Conservation (phyloP, 306 rosid species). For the Canavalia ensiformis region DNA sequence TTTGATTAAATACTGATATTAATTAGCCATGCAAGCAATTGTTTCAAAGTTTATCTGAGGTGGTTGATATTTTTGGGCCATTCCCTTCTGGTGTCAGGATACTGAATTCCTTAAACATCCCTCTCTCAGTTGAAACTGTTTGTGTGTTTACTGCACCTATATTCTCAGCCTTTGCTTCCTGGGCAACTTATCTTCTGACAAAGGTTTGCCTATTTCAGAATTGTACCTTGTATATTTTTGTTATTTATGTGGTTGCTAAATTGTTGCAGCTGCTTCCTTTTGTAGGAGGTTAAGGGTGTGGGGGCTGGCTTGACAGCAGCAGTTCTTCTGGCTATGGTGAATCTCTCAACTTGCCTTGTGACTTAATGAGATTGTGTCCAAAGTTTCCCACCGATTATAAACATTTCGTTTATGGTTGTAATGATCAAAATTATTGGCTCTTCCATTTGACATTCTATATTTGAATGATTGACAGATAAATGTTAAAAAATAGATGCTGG, state of each 20-base stretch:
- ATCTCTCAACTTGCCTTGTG: conserved; percentile 46
- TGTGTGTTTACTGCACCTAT: conserved; percentile 98
- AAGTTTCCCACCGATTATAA: conserved; percentile 33
- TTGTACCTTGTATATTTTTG: conserved; percentile 12
- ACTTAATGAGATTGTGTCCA: conserved; percentile 33
- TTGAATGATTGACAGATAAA: conserved; percentile 21
- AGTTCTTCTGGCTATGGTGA: conserved; percentile 92
- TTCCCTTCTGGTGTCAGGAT: conserved; percentile 65
- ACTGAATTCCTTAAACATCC: conserved; percentile 88
- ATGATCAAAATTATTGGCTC: conserved; percentile 21
- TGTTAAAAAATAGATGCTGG: conserved; percentile 1
- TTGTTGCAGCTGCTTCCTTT: conserved; percentile 42
- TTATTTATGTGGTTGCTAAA: conserved; percentile 43
- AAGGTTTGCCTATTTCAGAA: conserved; percentile 65
- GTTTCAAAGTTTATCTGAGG: conserved; percentile 22
- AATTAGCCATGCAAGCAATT: conserved; percentile 31
- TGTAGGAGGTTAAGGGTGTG: conserved; percentile 91
- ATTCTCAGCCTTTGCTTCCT: conserved; percentile 97
- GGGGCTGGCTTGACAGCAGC: conserved; percentile 99
- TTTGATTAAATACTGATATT: conserved; percentile 34
- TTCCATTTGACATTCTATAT: conserved; percentile 4
- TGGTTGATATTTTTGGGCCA: conserved; percentile 38
- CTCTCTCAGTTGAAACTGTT: conserved; percentile 96
- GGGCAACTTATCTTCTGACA: conserved; percentile 93
- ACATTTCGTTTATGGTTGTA: conserved; percentile 28